Evolutionary conservation across 1,284 basidiomycete species (phyloP).

Genomic region (Cutaneotrichosporon mucoides): DNA sequence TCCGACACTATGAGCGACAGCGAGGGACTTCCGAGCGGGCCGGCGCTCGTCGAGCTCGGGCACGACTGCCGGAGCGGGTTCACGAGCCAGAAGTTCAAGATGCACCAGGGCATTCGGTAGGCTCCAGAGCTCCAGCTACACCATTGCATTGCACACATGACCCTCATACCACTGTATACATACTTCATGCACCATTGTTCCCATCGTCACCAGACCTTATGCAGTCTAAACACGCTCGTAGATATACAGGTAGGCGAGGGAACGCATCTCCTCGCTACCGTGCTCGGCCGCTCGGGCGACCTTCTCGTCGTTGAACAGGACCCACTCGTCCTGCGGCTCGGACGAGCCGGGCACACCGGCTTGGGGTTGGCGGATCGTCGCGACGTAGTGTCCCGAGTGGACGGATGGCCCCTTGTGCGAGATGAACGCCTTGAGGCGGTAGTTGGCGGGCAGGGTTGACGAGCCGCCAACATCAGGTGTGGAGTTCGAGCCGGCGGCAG

Average conservation of each 20-base stretch:
- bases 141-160: background rate
- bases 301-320: constrained; percentile 94
- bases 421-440: constrained; percentile 84
- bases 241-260: constrained; percentile 81
- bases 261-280: constrained; percentile 62
- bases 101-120: constrained; percentile 69
- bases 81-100: constrained; percentile 60
- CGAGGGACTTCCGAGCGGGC: constrained; percentile 12
- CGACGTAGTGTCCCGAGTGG: constrained; percentile 83
- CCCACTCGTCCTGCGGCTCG: constrained; percentile 60
- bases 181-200: background rate
- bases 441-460: constrained; percentile 66
- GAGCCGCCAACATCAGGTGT: constrained; percentile 52
- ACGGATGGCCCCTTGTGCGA: constrained; percentile 96
- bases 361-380: constrained; percentile 44
- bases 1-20: background rate
- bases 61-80: constrained; percentile 53
- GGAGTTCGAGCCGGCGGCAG: background rate
- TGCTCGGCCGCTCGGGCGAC: constrained; percentile 71
- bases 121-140: background rate
- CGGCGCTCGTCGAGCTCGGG: constrained; percentile 36
- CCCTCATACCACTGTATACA: constrained; percentile 2
- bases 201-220: background rate
- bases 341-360: constrained; percentile 25
- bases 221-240: constrained; percentile 58